Evolutionary conservation across 2,329 filamentous ascomycete genomes (phyloP), one percentile per base, ranked within the genome.

Genomic region (Bipolaris sorokiniana): DNA sequence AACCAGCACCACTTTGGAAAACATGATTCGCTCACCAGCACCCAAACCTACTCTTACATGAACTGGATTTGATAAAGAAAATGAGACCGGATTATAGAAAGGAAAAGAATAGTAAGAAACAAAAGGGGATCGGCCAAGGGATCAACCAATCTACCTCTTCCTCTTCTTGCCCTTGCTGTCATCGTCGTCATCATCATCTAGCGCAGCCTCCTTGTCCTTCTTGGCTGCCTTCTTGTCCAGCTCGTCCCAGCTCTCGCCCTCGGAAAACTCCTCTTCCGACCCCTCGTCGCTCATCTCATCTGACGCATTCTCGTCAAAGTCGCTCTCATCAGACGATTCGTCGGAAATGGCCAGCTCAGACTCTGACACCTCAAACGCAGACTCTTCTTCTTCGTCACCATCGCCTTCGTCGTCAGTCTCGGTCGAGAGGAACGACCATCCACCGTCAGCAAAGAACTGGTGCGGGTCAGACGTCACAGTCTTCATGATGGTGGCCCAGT

Each of bases 401-500:
- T 81, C 86, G 41, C 85, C 91, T 63, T 97, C 92, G 13, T 87
- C 91, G 71, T 98, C 95, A 0, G 90, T 92, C 58, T 97, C 94
- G 34, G 89, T 89, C 51, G 89, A 88, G 57, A 99, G 77, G 85
- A 99, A 98, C 1, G 87, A 90, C 95, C 95, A 99, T 44, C 95
- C 95, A 31, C 96, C 95, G 63, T 98, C 94, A 3, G 84, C 86
- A 77, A 97, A 99, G 86, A 99, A 99, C 67, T 90, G 87, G 74
- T 99, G 94, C 2, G 95, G 91, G 74, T 99, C 93, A 34, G 90
- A 88, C 18, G 90, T 94, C 23, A 99, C 93, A 0, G 95, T 99
- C 84, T 99, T 99, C 92, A 99, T 99, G 74, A 99, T 99, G 15
- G 93, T 97, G 10, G 91, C 90, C 95, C 95, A 99, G 83, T 98